Evolutionary conservation across 768 basidiomycete genomes (phyloP).

Genomic region (Gyrodon lividus): DNA sequence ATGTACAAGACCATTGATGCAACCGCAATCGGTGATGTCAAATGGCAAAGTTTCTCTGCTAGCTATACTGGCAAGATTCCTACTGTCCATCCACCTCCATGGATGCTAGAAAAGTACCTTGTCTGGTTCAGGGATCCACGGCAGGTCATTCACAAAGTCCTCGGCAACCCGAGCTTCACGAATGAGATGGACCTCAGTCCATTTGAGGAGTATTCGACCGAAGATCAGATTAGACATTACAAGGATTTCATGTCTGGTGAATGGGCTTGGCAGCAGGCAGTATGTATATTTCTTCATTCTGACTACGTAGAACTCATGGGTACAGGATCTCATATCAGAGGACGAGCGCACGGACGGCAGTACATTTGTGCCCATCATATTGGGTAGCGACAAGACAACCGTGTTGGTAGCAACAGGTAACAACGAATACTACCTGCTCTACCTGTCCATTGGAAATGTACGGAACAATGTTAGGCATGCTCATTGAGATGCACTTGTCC

Average conservation of each 20-base stretch:
- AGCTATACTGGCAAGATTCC: conserved; percentile 16
- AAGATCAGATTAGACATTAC: conserved; percentile 6
- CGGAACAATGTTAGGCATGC: conserved; percentile 3
- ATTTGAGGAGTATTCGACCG: conserved; percentile 10
- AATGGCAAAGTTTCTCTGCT: conserved; percentile 27
- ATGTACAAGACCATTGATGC: conserved; percentile 27
- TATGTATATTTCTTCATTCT: conserved; percentile 16
- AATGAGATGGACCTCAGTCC: conserved; percentile 18
- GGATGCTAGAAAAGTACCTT: conserved; percentile 27
- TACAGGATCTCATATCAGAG: conserved; percentile 11
- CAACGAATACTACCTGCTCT: conserved; percentile 10
- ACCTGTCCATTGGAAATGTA: conserved; percentile 11
- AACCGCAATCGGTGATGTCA: conserved; percentile 23
- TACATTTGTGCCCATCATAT: conserved; percentile 9
- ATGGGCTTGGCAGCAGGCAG: conserved; percentile 32
- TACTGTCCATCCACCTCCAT: conserved; percentile 14
- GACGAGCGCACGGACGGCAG: conserved; percentile 7
- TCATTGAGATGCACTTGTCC: conserved; percentile 7
- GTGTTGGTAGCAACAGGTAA: conserved; percentile 11
- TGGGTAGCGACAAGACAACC: conserved; percentile 13
- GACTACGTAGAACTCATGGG: no score
- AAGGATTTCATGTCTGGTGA: conserved; percentile 25
- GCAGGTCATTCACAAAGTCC: conserved; percentile 17
- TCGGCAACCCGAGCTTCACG: conserved; percentile 22
- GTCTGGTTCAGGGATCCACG: conserved; percentile 27